phyloP scores from a whole-genome alignment of 2,329 filamentous ascomycete species.

The Pseudogymnoascus sp. region DNA sequence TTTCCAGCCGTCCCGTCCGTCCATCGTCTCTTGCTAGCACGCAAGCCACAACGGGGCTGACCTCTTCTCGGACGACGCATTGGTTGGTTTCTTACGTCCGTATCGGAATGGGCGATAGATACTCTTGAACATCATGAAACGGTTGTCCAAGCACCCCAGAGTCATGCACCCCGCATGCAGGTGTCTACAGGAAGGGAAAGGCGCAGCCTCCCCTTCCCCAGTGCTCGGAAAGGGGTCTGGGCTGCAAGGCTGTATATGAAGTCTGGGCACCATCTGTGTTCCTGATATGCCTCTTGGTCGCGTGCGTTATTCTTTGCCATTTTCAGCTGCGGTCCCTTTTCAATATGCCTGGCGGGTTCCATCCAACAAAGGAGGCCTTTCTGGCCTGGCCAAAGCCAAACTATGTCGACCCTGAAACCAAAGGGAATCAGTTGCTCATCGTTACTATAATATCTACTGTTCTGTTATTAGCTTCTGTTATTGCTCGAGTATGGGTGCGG shows the following conservation, averaged over 20 bases:
- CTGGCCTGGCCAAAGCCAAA: conserved; percentile 2
- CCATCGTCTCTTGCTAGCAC: not conserved
- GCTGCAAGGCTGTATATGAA: not conserved
- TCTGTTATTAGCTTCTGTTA: not conserved
- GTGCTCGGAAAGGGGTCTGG: not conserved
- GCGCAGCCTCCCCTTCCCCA: not conserved
- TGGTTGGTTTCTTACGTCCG: not conserved
- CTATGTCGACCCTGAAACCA: not conserved
- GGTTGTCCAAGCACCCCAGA: not conserved
- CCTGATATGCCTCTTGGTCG: not conserved
- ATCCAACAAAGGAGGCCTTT: not conserved
- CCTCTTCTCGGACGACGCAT: not conserved
- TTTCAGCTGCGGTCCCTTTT: not conserved
- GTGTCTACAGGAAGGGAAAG: not conserved
- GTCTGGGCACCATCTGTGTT: not conserved
- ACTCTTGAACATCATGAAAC: not conserved
- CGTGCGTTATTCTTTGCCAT: not conserved
- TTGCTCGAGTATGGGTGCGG: not conserved
- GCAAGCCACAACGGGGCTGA: not conserved
- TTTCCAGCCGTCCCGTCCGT: not conserved
- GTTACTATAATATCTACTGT: not conserved
- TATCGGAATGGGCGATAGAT: not conserved
- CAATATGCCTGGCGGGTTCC: conserved; percentile 5
- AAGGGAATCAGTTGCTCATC: not conserved
- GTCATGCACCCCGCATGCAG: not conserved